A percentile compares a stretch with the other conserved stretches of the same genome.
Conservation (phyloP, 257 asterid genomes). For the Solanum ahanhuiri region DNA sequence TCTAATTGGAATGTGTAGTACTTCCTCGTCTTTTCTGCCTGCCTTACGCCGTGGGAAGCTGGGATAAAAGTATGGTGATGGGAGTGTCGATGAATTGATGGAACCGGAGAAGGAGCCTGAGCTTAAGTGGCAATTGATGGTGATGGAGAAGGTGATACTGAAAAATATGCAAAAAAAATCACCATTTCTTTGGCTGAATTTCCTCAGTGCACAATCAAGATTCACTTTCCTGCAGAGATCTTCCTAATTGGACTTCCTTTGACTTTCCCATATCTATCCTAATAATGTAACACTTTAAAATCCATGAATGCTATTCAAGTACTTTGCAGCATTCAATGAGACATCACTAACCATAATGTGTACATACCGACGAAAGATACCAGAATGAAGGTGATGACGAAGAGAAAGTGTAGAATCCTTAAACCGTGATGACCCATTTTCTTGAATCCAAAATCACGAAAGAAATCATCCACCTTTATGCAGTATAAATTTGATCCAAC, state of each 20-base stretch:
- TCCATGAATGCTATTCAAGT: slow-evolving; percentile 7
- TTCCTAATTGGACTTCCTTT: not conserved
- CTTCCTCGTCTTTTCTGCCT: slow-evolving; percentile 11
- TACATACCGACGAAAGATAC: slow-evolving; percentile 22
- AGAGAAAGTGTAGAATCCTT: not conserved
- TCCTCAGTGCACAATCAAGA: slow-evolving; percentile 12
- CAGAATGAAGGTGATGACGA: slow-evolving; percentile 33
- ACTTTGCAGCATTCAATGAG: slow-evolving; percentile 17
- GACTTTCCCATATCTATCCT: not conserved
- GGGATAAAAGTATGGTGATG: slow-evolving; percentile 24
- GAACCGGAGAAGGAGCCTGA: slow-evolving; percentile 36
- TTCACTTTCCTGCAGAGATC: slow-evolving; percentile 5
- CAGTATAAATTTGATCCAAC: slow-evolving; percentile 25
- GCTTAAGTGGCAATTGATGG: slow-evolving; percentile 13
- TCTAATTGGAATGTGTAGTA: slow-evolving; percentile 4
- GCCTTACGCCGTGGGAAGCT: slow-evolving; percentile 15
- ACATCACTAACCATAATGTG: slow-evolving; percentile 30
- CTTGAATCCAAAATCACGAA: slow-evolving; percentile 19
- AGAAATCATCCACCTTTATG: slow-evolving; percentile 15
- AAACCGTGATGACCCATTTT: slow-evolving; percentile 11
- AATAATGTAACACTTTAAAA: not conserved
- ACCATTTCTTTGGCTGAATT: slow-evolving; percentile 10
- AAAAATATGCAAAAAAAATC: not conserved
- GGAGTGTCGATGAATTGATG: slow-evolving; percentile 4
- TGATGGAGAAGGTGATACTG: slow-evolving; percentile 24